Base-by-base conservation (phyloP, 805 yeast species). In the Metschnikowia gelsemii region DNA sequence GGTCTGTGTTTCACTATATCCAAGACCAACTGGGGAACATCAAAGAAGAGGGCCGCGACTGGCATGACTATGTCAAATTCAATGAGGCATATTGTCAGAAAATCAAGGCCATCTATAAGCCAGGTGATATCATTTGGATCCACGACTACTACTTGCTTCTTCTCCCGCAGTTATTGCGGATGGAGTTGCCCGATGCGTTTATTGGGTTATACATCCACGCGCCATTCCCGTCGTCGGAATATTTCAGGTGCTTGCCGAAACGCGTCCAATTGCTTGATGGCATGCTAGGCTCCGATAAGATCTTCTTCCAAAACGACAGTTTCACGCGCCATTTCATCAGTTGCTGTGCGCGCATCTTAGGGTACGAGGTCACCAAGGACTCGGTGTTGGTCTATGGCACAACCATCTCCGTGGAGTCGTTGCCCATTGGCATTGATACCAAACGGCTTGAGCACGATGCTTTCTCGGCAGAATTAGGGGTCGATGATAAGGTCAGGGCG, bases 1-100 rank as follows among this genome's bases (percentile, higher is more conserved):
- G 99, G 98, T 96, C 96, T 1, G 84, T 88, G 2, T 81, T 91
- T 64, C 99, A 93, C 59, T 93, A 93, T 66, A 88, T 93, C 61
- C 84, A 87, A 62, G 82, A 83, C 32, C 82, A 82, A 42, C 77
- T 84, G 0, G 74, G 80, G 2, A 84, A 84, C 58, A 87, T 87
- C 4, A 72, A 76, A 22, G 79, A 75, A 27, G 91, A 87, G 57
- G 75, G 80, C 32, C 73, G 77, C 34, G 77, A 79, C 56, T 89
- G 96, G 96, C 76, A 82, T 59, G 95, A 87, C 58, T 93, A 93
- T 59, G 95, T 88, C 35, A 80, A 76, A 56, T 84, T 89, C 68
- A 93, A 93, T 62, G 96, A 88, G 64, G 89, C 89, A 8, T 93
- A 86, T 61, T 89, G 93, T 32, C 80, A 86, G 45, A 84, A 79